phyloP scores from a whole-genome alignment of 352 stramenopile species.

The Pythium insidiosum region DNA sequence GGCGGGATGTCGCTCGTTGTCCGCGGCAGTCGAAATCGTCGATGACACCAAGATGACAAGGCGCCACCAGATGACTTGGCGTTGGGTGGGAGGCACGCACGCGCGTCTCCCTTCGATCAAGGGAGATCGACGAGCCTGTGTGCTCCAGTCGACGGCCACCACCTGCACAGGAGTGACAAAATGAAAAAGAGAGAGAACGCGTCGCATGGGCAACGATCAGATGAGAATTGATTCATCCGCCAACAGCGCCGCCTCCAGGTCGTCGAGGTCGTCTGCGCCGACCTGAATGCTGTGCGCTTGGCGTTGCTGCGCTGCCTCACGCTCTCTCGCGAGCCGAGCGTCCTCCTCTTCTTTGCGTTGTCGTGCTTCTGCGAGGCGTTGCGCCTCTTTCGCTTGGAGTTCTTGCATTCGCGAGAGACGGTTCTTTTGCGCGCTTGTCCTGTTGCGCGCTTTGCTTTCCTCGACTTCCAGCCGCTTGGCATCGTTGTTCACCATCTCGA shows the following conservation, averaged over 20 bases:
- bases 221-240: conserved; percentile 39
- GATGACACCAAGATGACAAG: no score
- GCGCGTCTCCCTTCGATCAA: no score
- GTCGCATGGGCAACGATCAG: no score
- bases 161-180: no score
- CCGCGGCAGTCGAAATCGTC: no score
- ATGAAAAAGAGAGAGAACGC: no score
- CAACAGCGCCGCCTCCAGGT: conserved; percentile 62
- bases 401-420: conserved; percentile 52
- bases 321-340: conserved; percentile 5
- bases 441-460: conserved; percentile 15
- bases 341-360: conserved; percentile 20
- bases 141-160: no score
- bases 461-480: conserved; percentile 9
- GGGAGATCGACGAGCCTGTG: no score
- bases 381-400: conserved; percentile 50
- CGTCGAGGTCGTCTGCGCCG: conserved; percentile 30
- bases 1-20: no score
- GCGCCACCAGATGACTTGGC: no score
- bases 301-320: conserved; percentile 22
- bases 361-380: conserved; percentile 17
- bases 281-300: conserved; percentile 30
- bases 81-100: no score
- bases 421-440: conserved; percentile 6
- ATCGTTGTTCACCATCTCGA: conserved; percentile 25